Evolutionary conservation across 441 rosid genomes (phyloP), one percentile per base, ranked within the genome.

Genomic region (Euphorbia celastroides): DNA sequence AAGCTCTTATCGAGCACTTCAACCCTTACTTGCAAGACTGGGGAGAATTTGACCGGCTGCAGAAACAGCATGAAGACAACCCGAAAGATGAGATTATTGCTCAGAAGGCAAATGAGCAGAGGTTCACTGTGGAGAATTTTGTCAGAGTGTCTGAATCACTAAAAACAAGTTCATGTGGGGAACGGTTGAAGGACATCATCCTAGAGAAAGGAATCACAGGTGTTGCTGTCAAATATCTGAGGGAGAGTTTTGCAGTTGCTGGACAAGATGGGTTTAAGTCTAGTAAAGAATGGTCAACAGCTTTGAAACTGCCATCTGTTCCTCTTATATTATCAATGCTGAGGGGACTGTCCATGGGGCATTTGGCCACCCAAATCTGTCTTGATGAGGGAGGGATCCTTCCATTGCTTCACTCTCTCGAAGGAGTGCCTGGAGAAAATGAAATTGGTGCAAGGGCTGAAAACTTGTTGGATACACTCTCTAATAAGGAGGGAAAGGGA

Each of bases 371-470:
- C 17, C 99, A 93, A 72, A 82, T 60, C 42, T 86, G 96, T 75
- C 88, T 96, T 74, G 94, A 93, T 68, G 91, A 88, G 74, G 92
- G 92, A 66, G 99, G 87, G 56, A 83, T 93, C 71, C 75, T 96
- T 71, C 88, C 91, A n/a, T 75, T 96, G 79, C 99, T 96, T 65
- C 99, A 96, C 82, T 88, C 93, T 73, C 70, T 96, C 61, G 99
- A 96, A 87, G 93, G 99, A 72, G 99, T 92, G 26, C 0, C 98
- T 27, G 99, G 92, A 72, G 99, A 93, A 82, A 93, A 90, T 75
- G 99, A 93, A 76, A 90, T 93, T 70, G 99, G 98, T 56, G 96
- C 93, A 56, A 88, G 96, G 81, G 99, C 99, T 72, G 99, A 96
- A 79, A 96, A 96, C 77, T 84, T 96, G 85, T 71, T 96, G 57